Conservation (phyloP, 1,284 basidiomycete species). For the Polyporus tsugae region DNA sequence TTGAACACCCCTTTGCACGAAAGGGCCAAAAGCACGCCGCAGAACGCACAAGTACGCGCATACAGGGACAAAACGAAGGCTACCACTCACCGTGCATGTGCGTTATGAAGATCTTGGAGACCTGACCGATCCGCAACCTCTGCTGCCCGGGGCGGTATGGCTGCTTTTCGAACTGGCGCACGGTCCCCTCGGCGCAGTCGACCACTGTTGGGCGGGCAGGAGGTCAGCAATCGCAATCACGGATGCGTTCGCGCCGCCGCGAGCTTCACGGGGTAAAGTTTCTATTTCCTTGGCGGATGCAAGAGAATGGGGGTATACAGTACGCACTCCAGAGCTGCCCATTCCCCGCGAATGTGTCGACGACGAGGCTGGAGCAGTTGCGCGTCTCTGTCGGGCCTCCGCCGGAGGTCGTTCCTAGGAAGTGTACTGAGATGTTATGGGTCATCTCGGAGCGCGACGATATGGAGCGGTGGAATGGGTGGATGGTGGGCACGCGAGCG, state of each 20-base stretch:
- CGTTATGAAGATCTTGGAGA: constrained; percentile 85
- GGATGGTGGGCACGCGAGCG: neutral
- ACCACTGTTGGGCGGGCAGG: constrained; percentile 62
- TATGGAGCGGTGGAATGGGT: neutral
- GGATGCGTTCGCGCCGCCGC: neutral
- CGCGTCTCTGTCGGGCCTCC: constrained; percentile 74
- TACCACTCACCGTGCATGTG: constrained; percentile 79
- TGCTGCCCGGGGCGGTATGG: constrained; percentile 34
- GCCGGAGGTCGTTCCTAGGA: constrained; percentile 78
- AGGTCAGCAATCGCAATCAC: neutral
- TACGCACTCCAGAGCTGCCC: constrained; percentile 71
- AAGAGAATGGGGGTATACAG: neutral
- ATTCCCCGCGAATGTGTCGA: constrained; percentile 57
- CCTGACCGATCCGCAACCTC: constrained; percentile 58
- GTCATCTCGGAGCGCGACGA: constrained; percentile 26
- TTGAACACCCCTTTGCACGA: neutral
- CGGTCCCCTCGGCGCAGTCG: constrained; percentile 89
- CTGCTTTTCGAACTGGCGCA: constrained; percentile 58
- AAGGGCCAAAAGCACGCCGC: neutral
- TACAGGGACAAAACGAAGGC: neutral
- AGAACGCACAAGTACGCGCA: neutral
- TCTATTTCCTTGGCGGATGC: neutral
- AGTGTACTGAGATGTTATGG: constrained; percentile 53
- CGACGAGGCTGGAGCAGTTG: constrained; percentile 76
- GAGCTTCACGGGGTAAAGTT: constrained; percentile 2